Conservation (phyloP, 371 early-diverging fungal genomes). For the Funneliformis caledonium region DNA sequence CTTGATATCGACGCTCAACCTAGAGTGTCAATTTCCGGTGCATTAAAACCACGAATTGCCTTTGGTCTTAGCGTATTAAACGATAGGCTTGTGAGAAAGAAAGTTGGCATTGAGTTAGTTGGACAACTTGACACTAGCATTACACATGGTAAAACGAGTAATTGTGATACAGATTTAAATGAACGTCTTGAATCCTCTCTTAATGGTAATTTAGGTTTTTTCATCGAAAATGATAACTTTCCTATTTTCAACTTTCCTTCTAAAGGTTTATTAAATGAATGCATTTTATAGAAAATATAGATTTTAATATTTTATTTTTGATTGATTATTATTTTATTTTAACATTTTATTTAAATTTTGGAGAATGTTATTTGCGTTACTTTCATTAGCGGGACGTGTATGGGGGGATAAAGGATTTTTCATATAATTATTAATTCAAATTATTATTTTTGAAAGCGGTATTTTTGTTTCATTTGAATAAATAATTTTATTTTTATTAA, state of each 20-base stretch:
- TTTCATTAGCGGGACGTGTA: too few species aligned
- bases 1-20: background rate
- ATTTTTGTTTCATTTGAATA: too few species aligned
- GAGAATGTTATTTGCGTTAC: too few species aligned
- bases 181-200: background rate
- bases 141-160: background rate
- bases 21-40: background rate
- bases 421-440: too few species aligned
- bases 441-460: too few species aligned
- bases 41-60: conserved; percentile 15
- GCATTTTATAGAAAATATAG: background rate
- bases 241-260: background rate
- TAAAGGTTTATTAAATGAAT: background rate
- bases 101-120: background rate
- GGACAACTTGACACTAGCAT: background rate
- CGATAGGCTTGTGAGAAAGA: background rate
- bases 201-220: background rate
- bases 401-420: too few species aligned
- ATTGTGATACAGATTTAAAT: background rate
- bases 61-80: background rate
- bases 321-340: background rate
- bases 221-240: background rate
- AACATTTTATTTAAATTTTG: too few species aligned
- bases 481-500: too few species aligned
- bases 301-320: too few species aligned